Evolutionary conservation across 441 rosid species (phyloP).

Genomic region (Lagerstroemia fauriei): DNA sequence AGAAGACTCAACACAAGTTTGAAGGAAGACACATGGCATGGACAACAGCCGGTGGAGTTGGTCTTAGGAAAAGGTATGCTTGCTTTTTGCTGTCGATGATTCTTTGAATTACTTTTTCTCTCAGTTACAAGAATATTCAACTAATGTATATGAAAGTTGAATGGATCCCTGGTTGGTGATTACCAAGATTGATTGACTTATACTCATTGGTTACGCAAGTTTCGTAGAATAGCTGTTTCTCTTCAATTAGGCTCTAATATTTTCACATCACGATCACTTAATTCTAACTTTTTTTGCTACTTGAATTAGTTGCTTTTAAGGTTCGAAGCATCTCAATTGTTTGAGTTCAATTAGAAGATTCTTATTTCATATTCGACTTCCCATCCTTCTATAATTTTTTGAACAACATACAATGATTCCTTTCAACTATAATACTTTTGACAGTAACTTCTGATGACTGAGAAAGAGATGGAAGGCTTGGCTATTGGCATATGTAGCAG

Average conservation of each 20-base stretch:
- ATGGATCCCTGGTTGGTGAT: not conserved
- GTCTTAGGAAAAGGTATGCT: conserved; percentile 80
- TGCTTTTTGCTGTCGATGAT: not conserved
- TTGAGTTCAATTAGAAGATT: not conserved
- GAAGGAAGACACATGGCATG: conserved; percentile 91
- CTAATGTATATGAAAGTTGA: not conserved
- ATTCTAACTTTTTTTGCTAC: not conserved
- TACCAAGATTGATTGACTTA: not conserved
- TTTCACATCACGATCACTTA: not conserved
- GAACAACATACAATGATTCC: not conserved
- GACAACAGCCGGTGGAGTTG: conserved; percentile 78
- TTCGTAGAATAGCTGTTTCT: not conserved
- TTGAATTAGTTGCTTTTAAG: not conserved
- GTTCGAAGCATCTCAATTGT: not conserved
- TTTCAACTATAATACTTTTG: not conserved
- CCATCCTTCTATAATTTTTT: too few relatives aligned
- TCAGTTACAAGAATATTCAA: not conserved
- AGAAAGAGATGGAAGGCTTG: conserved; percentile 83
- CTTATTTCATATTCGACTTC: not conserved
- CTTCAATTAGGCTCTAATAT: not conserved
- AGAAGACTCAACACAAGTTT: conserved; percentile 73
- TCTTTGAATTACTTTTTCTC: not conserved
- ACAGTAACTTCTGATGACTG: conserved; percentile 39
- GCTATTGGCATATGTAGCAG: conserved; percentile 81
- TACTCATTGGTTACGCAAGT: not conserved